Percentiles rank a stretch among this genome's conserved stretches.
Conservation (phyloP, 352 stramenopile genomes). For the Phytopythium boreale region DNA sequence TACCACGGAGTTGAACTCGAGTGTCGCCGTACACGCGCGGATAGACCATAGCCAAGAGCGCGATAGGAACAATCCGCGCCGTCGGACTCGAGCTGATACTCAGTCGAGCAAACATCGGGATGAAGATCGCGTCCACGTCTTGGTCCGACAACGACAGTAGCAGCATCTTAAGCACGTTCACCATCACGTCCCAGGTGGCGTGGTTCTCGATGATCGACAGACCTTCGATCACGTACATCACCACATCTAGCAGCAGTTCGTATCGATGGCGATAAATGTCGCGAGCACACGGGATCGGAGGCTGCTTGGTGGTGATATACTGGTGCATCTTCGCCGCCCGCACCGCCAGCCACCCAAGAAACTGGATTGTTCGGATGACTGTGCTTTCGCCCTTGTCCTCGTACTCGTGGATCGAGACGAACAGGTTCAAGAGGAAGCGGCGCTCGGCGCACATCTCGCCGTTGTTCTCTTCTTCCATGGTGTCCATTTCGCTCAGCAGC, state of each 20-base stretch:
- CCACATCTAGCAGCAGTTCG: constrained; percentile 67
- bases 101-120: constrained; percentile 78
- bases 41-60: constrained; percentile 76
- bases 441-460: constrained; percentile 78
- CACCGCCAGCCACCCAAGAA: constrained; percentile 72
- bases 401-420: constrained; percentile 83
- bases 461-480: constrained; percentile 56
- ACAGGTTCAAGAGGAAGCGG: constrained; percentile 79
- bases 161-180: constrained; percentile 77
- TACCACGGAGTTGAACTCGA: constrained; percentile 76
- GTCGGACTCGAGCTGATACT: constrained; percentile 84
- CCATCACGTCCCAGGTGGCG: constrained; percentile 87
- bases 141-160: constrained; percentile 53
- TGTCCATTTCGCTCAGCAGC: constrained; percentile 52
- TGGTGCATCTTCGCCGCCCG: constrained; percentile 66
- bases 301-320: constrained; percentile 32
- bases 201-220: constrained; percentile 89
- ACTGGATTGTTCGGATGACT: constrained; percentile 82
- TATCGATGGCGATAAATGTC: constrained; percentile 44
- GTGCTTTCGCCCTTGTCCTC: constrained; percentile 86
- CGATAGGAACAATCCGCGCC: constrained; percentile 78
- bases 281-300: constrained; percentile 15
- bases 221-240: constrained; percentile 81
- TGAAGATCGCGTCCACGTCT: constrained; percentile 60
- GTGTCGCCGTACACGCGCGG: constrained; percentile 65